phyloP scores from a whole-genome alignment of 1,284 basidiomycete genomes.

The Sanghuangporus weigelae region DNA sequence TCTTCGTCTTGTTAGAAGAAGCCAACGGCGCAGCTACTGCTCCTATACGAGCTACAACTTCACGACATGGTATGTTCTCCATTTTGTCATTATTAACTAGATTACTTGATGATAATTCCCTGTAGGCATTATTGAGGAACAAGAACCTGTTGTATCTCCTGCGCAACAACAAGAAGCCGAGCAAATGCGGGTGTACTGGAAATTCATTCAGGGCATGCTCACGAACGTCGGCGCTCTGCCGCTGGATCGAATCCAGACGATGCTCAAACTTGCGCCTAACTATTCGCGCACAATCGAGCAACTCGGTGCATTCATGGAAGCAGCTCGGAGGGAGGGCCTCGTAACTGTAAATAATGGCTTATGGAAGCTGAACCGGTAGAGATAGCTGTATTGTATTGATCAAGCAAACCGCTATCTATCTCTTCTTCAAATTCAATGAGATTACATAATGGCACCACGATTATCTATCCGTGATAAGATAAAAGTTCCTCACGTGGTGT shows the following conservation, averaged over 20 bases:
- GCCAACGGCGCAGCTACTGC: constrained; percentile 25
- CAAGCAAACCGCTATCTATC: not conserved
- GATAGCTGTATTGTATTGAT: not conserved
- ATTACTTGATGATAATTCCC: not conserved
- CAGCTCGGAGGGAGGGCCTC: constrained; percentile 68
- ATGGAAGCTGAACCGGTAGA: constrained; percentile 56
- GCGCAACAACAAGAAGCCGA: constrained; percentile 76
- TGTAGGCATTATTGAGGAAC: constrained; percentile 23
- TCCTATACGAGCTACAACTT: constrained; percentile 23
- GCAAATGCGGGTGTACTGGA: constrained; percentile 84
- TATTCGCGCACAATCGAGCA: constrained; percentile 78
- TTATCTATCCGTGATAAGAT: not conserved
- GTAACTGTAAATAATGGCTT: constrained; percentile 66
- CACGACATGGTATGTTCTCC: constrained; percentile 29
- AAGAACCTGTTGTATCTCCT: constrained; percentile 44
- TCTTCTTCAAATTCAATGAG: not conserved
- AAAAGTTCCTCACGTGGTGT: not conserved
- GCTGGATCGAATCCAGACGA: constrained; percentile 73
- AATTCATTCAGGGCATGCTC: constrained; percentile 83
- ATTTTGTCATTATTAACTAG: not conserved
- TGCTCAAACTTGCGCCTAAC: constrained; percentile 74
- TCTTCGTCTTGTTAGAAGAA: constrained; percentile 65
- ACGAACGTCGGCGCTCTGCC: constrained; percentile 73
- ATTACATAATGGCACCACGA: not conserved
- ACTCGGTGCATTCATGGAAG: constrained; percentile 71